Conservation (phyloP, 768 basidiomycete species). For the Panellus pusillus region DNA sequence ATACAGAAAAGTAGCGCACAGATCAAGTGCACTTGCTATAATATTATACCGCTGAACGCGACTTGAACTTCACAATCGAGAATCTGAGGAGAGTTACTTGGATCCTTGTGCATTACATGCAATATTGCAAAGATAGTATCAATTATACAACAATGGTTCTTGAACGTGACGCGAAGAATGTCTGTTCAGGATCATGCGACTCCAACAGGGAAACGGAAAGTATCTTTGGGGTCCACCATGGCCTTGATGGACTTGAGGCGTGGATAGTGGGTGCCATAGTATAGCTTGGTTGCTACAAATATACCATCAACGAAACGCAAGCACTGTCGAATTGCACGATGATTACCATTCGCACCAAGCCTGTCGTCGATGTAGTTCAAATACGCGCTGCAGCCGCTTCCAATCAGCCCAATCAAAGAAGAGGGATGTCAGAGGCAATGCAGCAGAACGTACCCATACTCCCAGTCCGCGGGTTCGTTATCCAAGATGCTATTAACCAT, state of each 20-base stretch:
- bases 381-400: conserved; percentile 29
- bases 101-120: too few species aligned
- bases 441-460: conserved; percentile 23
- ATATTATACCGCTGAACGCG: too few species aligned
- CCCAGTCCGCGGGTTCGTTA: too few species aligned
- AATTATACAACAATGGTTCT: too few species aligned
- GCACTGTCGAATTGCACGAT: too few species aligned
- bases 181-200: background rate
- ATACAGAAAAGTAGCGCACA: too few species aligned
- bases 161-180: too few species aligned
- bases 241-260: conserved; percentile 10
- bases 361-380: conserved; percentile 41
- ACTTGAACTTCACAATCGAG: too few species aligned
- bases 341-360: conserved; percentile 32
- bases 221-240: conserved; percentile 9
- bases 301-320: background rate
- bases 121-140: too few species aligned
- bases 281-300: conserved; percentile 7
- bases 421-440: too few species aligned
- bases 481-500: conserved; percentile 28
- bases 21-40: too few species aligned
- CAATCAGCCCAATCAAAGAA: background rate
- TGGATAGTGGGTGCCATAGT: conserved; percentile 13
- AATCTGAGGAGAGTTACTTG: too few species aligned
- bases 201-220: conserved; percentile 15